These are phyloP conservation scores for Rubia yunnanensis DNA, from an alignment of 257 asterid species.

Conservation along the genomic window DNA sequence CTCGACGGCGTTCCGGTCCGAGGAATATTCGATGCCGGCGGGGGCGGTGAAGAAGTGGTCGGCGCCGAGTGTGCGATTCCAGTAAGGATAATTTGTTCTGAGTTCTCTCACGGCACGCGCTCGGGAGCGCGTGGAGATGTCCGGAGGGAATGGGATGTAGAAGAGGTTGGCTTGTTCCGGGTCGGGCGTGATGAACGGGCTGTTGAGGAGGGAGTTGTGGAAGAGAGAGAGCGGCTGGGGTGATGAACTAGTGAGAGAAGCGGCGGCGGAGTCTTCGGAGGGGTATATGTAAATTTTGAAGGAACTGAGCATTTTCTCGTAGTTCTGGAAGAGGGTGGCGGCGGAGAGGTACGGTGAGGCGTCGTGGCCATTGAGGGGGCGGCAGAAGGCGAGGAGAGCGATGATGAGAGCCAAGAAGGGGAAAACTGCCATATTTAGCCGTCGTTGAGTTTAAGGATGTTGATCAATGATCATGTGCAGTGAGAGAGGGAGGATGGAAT, in stretches of 20 bases:
- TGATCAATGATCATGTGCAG: not conserved
- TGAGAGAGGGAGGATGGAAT: not conserved
- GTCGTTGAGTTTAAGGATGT: not conserved
- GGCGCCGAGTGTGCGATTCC: conserved; percentile 95
- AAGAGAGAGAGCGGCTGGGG: conserved; percentile 46
- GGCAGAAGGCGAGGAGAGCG: conserved; percentile 5
- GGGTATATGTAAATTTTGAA: conserved; percentile 63
- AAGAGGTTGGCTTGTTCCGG: conserved; percentile 70
- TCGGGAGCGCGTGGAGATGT: conserved; percentile 47
- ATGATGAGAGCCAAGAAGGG: conserved; percentile 10
- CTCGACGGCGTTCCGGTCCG: conserved; percentile 71
- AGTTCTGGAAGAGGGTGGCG: conserved; percentile 40
- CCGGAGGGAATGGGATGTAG: conserved; percentile 66
- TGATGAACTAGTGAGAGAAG: conserved; percentile 20
- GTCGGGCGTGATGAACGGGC: conserved; percentile 46
- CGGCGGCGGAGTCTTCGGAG: conserved; percentile 29
- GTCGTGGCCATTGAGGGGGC: conserved; percentile 6
- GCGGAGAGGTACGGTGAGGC: conserved; percentile 55
- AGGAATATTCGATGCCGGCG: conserved; percentile 56
- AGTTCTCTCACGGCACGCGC: conserved; percentile 54
- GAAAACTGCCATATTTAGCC: conserved; percentile 1
- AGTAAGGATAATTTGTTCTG: conserved; percentile 42
- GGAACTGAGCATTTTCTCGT: conserved; percentile 49
- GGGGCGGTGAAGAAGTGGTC: conserved; percentile 72
- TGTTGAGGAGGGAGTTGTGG: conserved; percentile 45